These are phyloP conservation scores for Dryadomyces quercus-mongolicae DNA, from an alignment of 2,329 filamentous ascomycete species.

Conservation along the genomic window DNA sequence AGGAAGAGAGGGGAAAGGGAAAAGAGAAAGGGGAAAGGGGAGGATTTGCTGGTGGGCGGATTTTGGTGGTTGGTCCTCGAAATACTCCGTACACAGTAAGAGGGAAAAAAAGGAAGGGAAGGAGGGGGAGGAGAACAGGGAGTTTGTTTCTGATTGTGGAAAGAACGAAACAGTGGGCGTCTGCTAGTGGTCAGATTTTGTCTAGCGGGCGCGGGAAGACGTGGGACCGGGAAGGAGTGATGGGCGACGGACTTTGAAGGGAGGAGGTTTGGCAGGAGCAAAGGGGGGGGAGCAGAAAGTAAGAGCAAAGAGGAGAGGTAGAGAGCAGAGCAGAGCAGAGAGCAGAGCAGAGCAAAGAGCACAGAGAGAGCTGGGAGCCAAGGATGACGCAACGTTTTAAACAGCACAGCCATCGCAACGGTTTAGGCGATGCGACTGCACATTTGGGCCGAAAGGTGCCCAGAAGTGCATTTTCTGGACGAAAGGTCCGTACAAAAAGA, in stretches of 20 bases:
- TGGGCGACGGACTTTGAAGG: too few relatives aligned
- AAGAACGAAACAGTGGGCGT: neutral
- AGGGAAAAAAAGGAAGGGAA: slow-evolving; percentile 4
- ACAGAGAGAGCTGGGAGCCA: neutral
- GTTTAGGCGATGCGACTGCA: too few relatives aligned
- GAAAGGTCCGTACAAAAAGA: too few relatives aligned
- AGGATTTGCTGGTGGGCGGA: neutral
- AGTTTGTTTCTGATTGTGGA: slow-evolving; percentile 3
- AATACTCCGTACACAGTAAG: neutral
- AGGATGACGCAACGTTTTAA: neutral
- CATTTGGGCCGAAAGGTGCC: too few relatives aligned
- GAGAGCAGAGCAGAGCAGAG: neutral
- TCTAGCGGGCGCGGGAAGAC: neutral
- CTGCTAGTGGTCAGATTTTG: neutral
- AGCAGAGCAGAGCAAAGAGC: neutral
- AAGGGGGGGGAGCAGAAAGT: neutral
- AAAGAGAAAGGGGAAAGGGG: neutral
- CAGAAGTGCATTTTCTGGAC: too few relatives aligned
- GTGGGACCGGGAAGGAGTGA: neutral
- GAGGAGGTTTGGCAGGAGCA: neutral
- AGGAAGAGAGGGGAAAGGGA: too few relatives aligned
- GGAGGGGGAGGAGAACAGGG: neutral
- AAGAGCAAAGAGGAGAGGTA: neutral
- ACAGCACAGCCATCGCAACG: neutral
- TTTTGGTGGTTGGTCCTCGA: too few relatives aligned